phyloP scores from a whole-genome alignment of 1,284 basidiomycete species.

The Hemileia vastatrix region DNA sequence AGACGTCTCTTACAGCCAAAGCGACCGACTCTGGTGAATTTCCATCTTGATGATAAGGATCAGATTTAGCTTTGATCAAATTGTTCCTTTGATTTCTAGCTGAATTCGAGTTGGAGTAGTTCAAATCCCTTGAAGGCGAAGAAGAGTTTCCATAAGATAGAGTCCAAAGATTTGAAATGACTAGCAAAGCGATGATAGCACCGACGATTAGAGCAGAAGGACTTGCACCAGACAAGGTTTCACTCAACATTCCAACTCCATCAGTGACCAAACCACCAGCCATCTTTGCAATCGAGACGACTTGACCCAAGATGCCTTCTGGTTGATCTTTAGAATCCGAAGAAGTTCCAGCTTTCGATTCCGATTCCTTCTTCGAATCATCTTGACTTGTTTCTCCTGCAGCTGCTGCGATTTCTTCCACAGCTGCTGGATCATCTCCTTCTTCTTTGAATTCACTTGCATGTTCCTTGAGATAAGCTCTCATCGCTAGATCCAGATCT shows the following conservation, averaged over 20 bases:
- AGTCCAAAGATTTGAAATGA: constrained; percentile 45
- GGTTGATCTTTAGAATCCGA: constrained; percentile 4
- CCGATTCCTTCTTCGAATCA: constrained; percentile 10
- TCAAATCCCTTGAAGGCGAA: constrained; percentile 5
- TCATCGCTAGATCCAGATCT: constrained; percentile 75
- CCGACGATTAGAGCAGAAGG: constrained; percentile 35
- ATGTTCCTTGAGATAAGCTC: constrained; percentile 76
- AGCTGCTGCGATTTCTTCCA: constrained; percentile 32
- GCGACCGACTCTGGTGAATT: constrained; percentile 37
- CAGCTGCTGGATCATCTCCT: constrained; percentile 53
- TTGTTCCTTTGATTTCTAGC: constrained; percentile 21
- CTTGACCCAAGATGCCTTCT: background rate
- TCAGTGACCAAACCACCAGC: constrained; percentile 28
- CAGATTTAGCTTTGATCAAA: constrained; percentile 22
- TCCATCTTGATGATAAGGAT: constrained; percentile 21
- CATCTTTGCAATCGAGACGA: constrained; percentile 2
- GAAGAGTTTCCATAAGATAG: constrained; percentile 21
- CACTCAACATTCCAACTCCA: constrained; percentile 26
- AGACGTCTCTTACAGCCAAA: constrained; percentile 38
- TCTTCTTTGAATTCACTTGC: constrained; percentile 77
- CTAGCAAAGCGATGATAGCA: constrained; percentile 37
- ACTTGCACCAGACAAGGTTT: constrained; percentile 22
- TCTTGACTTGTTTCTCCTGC: background rate
- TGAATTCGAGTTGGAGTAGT: constrained; percentile 14
- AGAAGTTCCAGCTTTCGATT: constrained; percentile 1